Conservation (phyloP, 306 rosid species). For the Oxytropis ochrocephala region DNA sequence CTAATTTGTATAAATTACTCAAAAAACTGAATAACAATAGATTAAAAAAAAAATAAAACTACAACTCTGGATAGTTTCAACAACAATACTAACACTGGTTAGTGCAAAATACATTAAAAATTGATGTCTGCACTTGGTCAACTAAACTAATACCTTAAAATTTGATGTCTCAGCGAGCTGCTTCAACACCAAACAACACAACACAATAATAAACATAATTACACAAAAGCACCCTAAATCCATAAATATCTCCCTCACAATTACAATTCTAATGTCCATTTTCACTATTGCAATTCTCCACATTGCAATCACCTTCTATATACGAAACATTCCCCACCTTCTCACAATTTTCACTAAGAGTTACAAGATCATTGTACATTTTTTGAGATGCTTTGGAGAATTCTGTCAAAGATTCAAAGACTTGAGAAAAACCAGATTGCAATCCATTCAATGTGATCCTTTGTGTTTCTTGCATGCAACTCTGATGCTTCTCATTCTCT, state of each 20-base stretch:
- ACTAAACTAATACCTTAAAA: slow-evolving; percentile 22
- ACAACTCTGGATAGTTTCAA: slow-evolving; percentile 10
- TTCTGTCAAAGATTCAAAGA: slow-evolving; percentile 67
- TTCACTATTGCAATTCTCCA: slow-evolving; percentile 30
- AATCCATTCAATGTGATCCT: slow-evolving; percentile 65
- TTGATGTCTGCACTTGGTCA: slow-evolving; percentile 42
- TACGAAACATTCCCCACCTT: slow-evolving; percentile 39
- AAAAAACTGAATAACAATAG: neutral
- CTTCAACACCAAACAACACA: slow-evolving; percentile 55
- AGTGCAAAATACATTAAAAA: slow-evolving; percentile 22
- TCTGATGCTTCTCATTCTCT: slow-evolving; percentile 76
- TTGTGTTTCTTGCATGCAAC: slow-evolving; percentile 67
- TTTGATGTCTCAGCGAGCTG: slow-evolving; percentile 81
- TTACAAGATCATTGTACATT: slow-evolving; percentile 65
- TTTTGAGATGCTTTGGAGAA: slow-evolving; percentile 71
- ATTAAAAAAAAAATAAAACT: neutral
- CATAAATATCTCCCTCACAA: neutral
- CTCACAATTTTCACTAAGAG: slow-evolving; percentile 43
- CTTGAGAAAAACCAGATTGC: slow-evolving; percentile 69
- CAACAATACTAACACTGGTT: slow-evolving; percentile 17
- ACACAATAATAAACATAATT: slow-evolving; percentile 27
- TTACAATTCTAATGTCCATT: slow-evolving; percentile 14
- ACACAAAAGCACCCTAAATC: slow-evolving; percentile 37
- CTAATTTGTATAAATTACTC: neutral
- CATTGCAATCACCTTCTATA: slow-evolving; percentile 44